Conservation (phyloP, 1,284 basidiomycete genomes). For the Coniferiporia weirii region DNA sequence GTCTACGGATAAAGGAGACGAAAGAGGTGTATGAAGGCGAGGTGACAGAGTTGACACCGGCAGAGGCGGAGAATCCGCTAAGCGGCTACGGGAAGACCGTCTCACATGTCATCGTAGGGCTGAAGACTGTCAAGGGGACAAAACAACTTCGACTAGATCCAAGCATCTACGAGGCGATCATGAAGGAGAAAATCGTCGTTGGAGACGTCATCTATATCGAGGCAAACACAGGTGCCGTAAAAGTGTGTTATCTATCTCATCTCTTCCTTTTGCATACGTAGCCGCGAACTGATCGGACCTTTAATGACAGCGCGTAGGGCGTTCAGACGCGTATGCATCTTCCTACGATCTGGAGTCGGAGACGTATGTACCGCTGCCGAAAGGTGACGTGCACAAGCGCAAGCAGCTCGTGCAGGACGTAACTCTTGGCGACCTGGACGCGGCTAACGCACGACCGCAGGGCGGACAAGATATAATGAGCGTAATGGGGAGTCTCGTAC, state of each 20-base stretch:
- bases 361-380: constrained; percentile 96
- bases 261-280: not conserved
- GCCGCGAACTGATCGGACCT: not conserved
- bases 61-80: constrained; percentile 92
- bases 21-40: constrained; percentile 99
- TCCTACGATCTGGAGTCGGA: constrained; percentile 98
- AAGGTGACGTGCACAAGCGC: constrained; percentile 96
- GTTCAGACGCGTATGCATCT: constrained; percentile 97
- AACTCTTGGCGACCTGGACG: constrained; percentile 93
- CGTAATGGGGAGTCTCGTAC: constrained; percentile 96
- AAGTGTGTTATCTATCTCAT: constrained; percentile 47
- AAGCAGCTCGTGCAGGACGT: constrained; percentile 98
- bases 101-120: constrained; percentile 91
- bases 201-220: constrained; percentile 98
- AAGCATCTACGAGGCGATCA: constrained; percentile 93
- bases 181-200: constrained; percentile 96
- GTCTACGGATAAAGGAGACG: constrained; percentile 94
- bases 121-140: constrained; percentile 98
- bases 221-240: constrained; percentile 91
- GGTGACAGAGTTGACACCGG: constrained; percentile 94
- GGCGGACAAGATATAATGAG: constrained; percentile 98
- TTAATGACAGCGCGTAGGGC: constrained; percentile 73
- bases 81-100: constrained; percentile 99
- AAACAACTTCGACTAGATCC: constrained; percentile 96
- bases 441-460: constrained; percentile 93